These are phyloP conservation scores for Platanthera guangdongensis DNA, from an alignment of 106 monocot genomes.

Conservation along the genomic window DNA sequence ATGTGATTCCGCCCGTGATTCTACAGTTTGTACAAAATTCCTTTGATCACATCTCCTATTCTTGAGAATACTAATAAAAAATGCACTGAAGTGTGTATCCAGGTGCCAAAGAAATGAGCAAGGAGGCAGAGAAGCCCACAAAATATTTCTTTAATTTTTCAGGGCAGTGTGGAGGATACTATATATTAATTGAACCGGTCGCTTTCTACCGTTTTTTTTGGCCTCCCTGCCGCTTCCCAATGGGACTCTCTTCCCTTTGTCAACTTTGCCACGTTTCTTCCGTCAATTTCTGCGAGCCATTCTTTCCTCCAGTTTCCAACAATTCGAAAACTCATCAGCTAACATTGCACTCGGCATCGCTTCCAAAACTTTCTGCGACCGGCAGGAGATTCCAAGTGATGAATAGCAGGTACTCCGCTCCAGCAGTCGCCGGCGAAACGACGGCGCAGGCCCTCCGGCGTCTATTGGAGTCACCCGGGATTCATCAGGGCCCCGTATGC, in stretches of 20 bases:
- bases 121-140: too few species aligned
- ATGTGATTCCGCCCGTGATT: too few species aligned
- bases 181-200: too few species aligned
- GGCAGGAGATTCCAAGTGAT: not conserved
- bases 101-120: too few species aligned
- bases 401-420: not conserved
- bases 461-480: slow-evolving; percentile 67
- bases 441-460: slow-evolving; percentile 55
- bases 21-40: too few species aligned
- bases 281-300: not conserved
- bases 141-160: too few species aligned
- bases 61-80: too few species aligned
- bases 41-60: too few species aligned
- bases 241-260: not conserved
- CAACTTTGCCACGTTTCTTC: not conserved
- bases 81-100: too few species aligned
- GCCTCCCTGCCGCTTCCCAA: not conserved
- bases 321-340: not conserved
- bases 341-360: not conserved
- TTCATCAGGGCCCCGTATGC: slow-evolving; percentile 84
- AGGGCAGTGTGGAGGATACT: too few species aligned
- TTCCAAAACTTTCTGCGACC: not conserved
- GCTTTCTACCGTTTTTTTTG: too few species aligned
- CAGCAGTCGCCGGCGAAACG: slow-evolving; percentile 17
- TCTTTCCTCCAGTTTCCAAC: not conserved